Evolutionary conservation across 768 basidiomycete species (phyloP).

Genomic region (Leccinum subtestaceum): DNA sequence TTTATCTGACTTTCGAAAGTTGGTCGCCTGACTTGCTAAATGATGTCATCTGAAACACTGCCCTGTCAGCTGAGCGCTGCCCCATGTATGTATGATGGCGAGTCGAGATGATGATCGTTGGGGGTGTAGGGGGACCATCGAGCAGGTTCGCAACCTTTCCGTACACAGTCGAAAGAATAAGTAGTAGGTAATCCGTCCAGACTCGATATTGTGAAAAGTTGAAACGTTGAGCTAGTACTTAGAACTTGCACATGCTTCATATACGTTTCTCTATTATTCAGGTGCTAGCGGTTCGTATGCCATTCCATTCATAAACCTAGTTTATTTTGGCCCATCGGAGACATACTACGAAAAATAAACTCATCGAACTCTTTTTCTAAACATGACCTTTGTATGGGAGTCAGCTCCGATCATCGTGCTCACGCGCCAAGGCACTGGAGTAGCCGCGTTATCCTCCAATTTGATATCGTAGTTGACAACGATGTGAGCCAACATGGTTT

Average conservation of each 20-base stretch:
- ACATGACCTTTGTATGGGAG: background rate
- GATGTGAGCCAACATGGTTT: constrained; percentile 1
- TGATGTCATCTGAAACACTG: background rate
- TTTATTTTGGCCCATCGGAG: background rate
- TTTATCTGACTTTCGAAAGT: background rate
- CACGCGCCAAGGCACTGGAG: background rate
- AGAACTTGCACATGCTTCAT: too few species aligned
- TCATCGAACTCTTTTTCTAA: background rate
- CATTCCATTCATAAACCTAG: background rate
- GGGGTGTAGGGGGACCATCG: background rate
- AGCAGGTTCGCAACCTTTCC: background rate
- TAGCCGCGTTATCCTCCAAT: background rate
- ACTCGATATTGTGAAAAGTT: too few species aligned
- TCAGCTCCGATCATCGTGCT: background rate
- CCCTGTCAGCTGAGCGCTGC: too few species aligned
- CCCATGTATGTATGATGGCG: background rate
- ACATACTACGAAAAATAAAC: background rate
- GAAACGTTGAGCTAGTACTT: too few species aligned
- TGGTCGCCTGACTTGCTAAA: background rate
- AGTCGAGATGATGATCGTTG: background rate
- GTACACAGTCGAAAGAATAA: too few species aligned
- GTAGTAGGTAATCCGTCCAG: too few species aligned
- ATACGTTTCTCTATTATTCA: background rate
- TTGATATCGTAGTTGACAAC: background rate
- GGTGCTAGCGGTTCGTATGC: background rate